Evolutionary conservation across 2,329 filamentous ascomycete species (phyloP), one percentile per base, ranked within the genome.

Genomic region (Neoscytalidium dimidiatum): DNA sequence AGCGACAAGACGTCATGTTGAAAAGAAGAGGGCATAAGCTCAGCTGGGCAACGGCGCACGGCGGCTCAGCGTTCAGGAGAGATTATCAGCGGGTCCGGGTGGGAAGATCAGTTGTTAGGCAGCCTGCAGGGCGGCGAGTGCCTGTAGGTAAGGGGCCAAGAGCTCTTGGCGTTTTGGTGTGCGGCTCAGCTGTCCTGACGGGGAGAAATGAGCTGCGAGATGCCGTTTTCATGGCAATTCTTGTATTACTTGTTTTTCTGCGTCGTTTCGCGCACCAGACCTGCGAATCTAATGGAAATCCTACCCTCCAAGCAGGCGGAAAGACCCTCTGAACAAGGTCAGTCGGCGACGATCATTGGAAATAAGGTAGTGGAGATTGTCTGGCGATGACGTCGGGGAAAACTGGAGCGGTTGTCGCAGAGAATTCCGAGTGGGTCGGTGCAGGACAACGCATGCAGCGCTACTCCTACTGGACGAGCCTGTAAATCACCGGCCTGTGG

Each of bases 21-120:
- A 46, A 33, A 60, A 60, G 56, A 60, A 58, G 56, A 46, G 28
- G 29, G 56, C 56, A 46, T 41, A 60, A 60, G 56, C 56, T 44
- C 29, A 17, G 56, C 41, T 46, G 35, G 56, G 56, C 56, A 60
- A 60, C 38, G 56, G 38, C 26, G 28, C 56, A 46, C 26, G 17
- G 35, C 38, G 13, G 29, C 46, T 44, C 56, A 60, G 41, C 38
- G 26, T 60, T 46, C 56, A 60, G 56, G 56, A 60, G 56, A 60
- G 56, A 60, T 60, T 60, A 46, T 60, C 56, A 60, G 56, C 56
- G 56, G 56, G 56, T 46, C 56, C 41, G 21, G 9, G 14, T 26
- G 33, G 35, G 53, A 60, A 46, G 56, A 60, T 60, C 56, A 31
- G 21, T 58, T 17, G 35, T 60, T 9, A 60, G 56, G 56, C 56